Evolutionary conservation across 768 basidiomycete genomes (phyloP).

Genomic region (Cystobasidium ongulense): DNA sequence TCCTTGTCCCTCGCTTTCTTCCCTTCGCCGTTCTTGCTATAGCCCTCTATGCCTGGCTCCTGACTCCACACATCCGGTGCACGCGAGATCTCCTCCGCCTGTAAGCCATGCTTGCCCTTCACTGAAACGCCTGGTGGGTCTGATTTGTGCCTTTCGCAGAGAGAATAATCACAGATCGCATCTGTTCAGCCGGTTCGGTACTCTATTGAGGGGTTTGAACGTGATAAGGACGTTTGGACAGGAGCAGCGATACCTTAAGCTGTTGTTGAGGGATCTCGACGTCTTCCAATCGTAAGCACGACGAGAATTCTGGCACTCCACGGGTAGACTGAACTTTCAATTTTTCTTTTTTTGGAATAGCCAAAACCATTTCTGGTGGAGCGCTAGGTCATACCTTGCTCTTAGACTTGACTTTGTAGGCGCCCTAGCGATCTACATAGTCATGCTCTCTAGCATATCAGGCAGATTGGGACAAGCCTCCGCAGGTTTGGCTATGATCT

Average conservation of each 20-base stretch:
- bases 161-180: conserved; percentile 56
- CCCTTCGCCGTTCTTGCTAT: conserved; percentile 58
- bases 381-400: conserved; percentile 12
- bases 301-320: no score
- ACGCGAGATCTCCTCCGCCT: conserved; percentile 56
- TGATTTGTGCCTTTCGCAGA: background rate
- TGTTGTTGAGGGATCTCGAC: conserved; percentile 55
- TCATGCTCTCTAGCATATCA: conserved; percentile 60
- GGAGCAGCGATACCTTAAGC: conserved; percentile 59
- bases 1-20: conserved; percentile 23
- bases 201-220: conserved; percentile 59
- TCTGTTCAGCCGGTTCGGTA: conserved; percentile 65
- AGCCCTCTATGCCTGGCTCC: conserved; percentile 61
- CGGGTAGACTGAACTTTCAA: background rate
- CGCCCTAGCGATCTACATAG: conserved; percentile 61
- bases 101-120: conserved; percentile 2
- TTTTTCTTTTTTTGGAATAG: background rate
- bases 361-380: conserved; percentile 31
- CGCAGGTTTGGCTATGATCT: conserved; percentile 52
- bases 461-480: conserved; percentile 55
- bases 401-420: conserved; percentile 44
- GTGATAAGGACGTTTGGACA: conserved; percentile 62
- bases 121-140: background rate
- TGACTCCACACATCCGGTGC: conserved; percentile 57
- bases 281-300: conserved; percentile 65